These are phyloP conservation scores for Claviceps africana DNA, from an alignment of 2,329 filamentous ascomycete species.

Conservation along the genomic window DNA sequence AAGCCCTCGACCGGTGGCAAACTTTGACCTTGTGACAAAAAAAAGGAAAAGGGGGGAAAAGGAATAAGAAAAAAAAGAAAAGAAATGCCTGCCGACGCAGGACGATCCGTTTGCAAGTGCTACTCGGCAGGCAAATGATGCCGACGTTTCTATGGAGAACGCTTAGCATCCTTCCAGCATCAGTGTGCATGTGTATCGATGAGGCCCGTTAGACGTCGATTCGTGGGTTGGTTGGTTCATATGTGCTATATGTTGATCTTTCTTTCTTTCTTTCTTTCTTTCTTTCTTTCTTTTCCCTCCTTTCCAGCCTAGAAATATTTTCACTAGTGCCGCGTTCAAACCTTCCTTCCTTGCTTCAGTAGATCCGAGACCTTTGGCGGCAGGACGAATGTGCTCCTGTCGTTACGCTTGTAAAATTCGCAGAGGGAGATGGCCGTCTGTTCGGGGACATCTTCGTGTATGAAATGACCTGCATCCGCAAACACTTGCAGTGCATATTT, in stretches of 20 bases:
- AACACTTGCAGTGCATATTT: slow-evolving; percentile 95
- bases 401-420: slow-evolving; percentile 87
- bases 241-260: neutral
- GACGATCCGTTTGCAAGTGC: neutral
- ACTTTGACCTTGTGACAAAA: neutral
- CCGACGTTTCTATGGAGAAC: neutral
- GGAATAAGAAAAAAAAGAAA: too few species aligned
- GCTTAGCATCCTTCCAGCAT: neutral
- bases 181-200: neutral
- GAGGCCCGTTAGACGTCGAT: neutral
- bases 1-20: neutral
- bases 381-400: slow-evolving; percentile 68
- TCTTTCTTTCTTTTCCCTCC: neutral
- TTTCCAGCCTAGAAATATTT: too few species aligned
- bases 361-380: slow-evolving; percentile 83
- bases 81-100: neutral
- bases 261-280: neutral
- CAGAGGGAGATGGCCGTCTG: slow-evolving; percentile 75
- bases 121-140: neutral
- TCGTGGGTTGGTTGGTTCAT: neutral
- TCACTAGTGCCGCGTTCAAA: slow-evolving; percentile 20
- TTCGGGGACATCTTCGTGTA: slow-evolving; percentile 87
- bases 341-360: slow-evolving; percentile 45
- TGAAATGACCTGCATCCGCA: slow-evolving; percentile 88
- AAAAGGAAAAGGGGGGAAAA: neutral